phyloP scores from a whole-genome alignment of 768 basidiomycete genomes.

The Leccinum truebloodii region DNA sequence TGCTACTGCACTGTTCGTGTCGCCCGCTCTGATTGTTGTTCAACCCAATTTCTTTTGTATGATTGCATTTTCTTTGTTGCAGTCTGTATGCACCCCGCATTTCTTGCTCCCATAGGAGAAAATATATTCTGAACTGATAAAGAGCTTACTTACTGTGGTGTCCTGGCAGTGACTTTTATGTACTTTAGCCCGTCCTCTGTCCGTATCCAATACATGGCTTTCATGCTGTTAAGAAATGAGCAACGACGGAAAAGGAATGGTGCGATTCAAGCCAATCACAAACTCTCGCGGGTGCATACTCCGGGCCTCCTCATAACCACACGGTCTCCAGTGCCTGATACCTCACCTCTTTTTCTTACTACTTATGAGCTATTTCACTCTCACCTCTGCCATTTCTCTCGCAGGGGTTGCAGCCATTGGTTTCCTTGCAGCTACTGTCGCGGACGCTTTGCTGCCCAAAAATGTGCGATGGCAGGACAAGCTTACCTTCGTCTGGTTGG shows the following conservation, averaged over 20 bases:
- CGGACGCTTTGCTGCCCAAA: slow-evolving; percentile 61
- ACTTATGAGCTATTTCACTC: slow-evolving; percentile 43
- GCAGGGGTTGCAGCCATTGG: slow-evolving; percentile 55
- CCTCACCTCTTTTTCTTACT: neutral
- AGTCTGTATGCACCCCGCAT: slow-evolving; percentile 15
- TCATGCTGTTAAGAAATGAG: neutral
- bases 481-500: slow-evolving; percentile 79
- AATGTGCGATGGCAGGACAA: slow-evolving; percentile 63
- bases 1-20: slow-evolving; percentile 3
- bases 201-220: neutral
- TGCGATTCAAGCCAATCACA: no score
- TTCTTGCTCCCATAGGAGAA: slow-evolving; percentile 9
- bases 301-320: neutral
- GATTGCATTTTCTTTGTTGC: slow-evolving; percentile 12
- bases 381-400: slow-evolving; percentile 65
- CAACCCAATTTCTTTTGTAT: slow-evolving; percentile 11
- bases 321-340: neutral
- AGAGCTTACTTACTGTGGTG: neutral
- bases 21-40: slow-evolving; percentile 7
- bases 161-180: neutral
- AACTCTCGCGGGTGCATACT: neutral
- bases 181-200: neutral
- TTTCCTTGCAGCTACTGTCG: slow-evolving; percentile 50
- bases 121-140: slow-evolving; percentile 1
- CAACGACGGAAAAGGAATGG: no score